These are phyloP conservation scores for Penicillium atrosanguineum DNA, from an alignment of 495 filamentous ascomycete species.

Conservation along the genomic window DNA sequence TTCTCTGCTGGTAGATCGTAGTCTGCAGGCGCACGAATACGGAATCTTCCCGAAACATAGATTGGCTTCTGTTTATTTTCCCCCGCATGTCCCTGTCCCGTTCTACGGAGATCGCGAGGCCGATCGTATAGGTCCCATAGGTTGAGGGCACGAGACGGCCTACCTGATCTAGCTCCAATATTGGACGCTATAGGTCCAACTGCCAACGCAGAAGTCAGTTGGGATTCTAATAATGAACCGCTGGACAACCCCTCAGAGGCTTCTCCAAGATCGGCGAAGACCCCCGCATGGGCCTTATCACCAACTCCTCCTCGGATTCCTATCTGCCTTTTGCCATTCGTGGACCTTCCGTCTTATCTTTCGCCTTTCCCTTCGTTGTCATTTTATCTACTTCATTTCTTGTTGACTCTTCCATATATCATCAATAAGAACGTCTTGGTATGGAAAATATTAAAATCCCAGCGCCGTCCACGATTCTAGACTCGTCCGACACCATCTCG, in stretches of 20 bases:
- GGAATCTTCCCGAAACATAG: neutral
- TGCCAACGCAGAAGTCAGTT: neutral
- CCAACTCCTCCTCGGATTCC: conserved; percentile 2
- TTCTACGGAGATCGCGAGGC: neutral
- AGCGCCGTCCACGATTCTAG: conserved; percentile 60
- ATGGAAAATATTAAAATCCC: conserved; percentile 66
- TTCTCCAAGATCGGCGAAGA: conserved; percentile 8
- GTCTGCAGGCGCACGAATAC: neutral
- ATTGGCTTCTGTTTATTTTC: neutral
- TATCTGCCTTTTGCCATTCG: conserved; percentile 10
- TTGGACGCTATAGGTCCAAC: neutral
- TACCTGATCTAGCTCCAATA: neutral
- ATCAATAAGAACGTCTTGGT: conserved; percentile 18
- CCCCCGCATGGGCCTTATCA: conserved; percentile 23
- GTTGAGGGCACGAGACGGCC: neutral
- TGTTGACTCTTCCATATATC: neutral
- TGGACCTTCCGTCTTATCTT: conserved; percentile 11
- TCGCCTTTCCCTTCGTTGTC: neutral
- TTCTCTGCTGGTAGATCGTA: neutral
- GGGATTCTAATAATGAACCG: neutral
- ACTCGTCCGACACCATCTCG: conserved; percentile 36
- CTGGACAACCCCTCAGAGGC: conserved; percentile 3
- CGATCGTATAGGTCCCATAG: neutral
- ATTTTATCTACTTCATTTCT: neutral
- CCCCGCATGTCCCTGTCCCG: neutral